A percentile compares a stretch with the other conserved stretches of the same genome.
phyloP scores from a whole-genome alignment of 768 basidiomycete species.

The Lentinula lateritia region DNA sequence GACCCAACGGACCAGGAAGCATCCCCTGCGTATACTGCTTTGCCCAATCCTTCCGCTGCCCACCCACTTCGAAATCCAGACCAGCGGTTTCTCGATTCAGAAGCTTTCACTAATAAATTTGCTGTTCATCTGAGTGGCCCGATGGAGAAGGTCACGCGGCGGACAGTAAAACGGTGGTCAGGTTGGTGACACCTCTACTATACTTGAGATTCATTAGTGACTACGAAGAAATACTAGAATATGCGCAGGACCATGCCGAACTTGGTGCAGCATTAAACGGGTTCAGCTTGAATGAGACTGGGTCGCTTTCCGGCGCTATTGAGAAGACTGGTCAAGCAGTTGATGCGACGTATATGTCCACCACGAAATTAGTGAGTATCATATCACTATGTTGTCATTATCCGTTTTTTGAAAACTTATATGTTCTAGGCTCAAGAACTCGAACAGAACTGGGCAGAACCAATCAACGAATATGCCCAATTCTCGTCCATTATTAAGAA shows the following conservation, averaged over 20 bases:
- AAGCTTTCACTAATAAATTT: conserved; percentile 94
- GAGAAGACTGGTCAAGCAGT: conserved; percentile 97
- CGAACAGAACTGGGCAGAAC: conserved; percentile 94
- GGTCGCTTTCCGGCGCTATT: conserved; percentile 70
- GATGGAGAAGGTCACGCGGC: conserved; percentile 94
- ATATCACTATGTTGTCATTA: neutral
- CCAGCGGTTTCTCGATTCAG: conserved; percentile 93
- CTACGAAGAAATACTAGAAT: conserved; percentile 39
- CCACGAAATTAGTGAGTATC: conserved; percentile 71
- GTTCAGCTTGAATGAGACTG: conserved; percentile 83
- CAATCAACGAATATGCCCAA: conserved; percentile 91
- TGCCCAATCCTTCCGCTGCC: conserved; percentile 86
- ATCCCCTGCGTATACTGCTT: conserved; percentile 69
- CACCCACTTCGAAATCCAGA: conserved; percentile 91
- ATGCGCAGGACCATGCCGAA: conserved; percentile 83
- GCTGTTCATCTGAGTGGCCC: conserved; percentile 85
- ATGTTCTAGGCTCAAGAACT: conserved; percentile 76
- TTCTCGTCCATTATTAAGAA: conserved; percentile 95
- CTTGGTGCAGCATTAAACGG: conserved; percentile 90
- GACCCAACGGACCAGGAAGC: conserved; percentile 81
- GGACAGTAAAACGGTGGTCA: conserved; percentile 92
- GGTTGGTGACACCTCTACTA: conserved; percentile 40
- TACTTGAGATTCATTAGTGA: neutral
- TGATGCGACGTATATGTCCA: conserved; percentile 90
- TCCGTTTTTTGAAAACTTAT: conserved; percentile 4